Conservation (phyloP, 2,329 filamentous ascomycete genomes). For the Diplodia scrobiculata region DNA sequence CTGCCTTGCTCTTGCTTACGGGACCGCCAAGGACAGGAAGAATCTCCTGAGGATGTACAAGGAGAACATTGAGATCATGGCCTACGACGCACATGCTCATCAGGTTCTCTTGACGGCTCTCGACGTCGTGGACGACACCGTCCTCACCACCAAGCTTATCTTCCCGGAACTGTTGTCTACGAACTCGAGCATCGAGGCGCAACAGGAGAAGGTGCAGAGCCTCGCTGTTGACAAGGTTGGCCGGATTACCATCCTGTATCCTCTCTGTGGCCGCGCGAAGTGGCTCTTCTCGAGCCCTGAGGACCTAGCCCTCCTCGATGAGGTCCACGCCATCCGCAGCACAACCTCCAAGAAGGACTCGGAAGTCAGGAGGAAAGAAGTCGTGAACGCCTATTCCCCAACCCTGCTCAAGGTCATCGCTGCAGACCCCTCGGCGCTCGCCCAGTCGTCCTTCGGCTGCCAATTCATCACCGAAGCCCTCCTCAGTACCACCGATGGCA, state of each 20-base stretch:
- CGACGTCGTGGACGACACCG: constrained; percentile 93
- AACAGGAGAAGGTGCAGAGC: constrained; percentile 65
- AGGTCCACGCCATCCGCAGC: constrained; percentile 76
- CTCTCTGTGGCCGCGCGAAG: constrained; percentile 67
- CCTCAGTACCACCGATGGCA: constrained; percentile 67
- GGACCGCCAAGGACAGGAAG: constrained; percentile 89
- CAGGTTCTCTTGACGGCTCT: constrained; percentile 80
- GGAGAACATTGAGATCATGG: constrained; percentile 83
- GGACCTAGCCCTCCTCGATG: constrained; percentile 67
- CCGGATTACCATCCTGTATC: constrained; percentile 72
- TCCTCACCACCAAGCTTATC: constrained; percentile 80
- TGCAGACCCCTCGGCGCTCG: constrained; percentile 66
- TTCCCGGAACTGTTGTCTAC: constrained; percentile 76
- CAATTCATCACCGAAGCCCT: constrained; percentile 84
- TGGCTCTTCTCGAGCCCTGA: constrained; percentile 59
- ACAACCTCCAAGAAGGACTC: constrained; percentile 92
- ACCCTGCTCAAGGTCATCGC: constrained; percentile 74
- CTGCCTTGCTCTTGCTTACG: constrained; percentile 78
- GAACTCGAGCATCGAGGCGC: constrained; percentile 43
- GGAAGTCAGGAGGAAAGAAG: constrained; percentile 71
- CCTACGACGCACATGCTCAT: constrained; percentile 76
- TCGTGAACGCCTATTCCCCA: constrained; percentile 73
- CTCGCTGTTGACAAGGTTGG: constrained; percentile 67
- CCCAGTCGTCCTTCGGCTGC: constrained; percentile 77
- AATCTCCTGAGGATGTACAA: constrained; percentile 85